phyloP scores from a whole-genome alignment of 305 asterid genomes.

The Andrographis paniculata region DNA sequence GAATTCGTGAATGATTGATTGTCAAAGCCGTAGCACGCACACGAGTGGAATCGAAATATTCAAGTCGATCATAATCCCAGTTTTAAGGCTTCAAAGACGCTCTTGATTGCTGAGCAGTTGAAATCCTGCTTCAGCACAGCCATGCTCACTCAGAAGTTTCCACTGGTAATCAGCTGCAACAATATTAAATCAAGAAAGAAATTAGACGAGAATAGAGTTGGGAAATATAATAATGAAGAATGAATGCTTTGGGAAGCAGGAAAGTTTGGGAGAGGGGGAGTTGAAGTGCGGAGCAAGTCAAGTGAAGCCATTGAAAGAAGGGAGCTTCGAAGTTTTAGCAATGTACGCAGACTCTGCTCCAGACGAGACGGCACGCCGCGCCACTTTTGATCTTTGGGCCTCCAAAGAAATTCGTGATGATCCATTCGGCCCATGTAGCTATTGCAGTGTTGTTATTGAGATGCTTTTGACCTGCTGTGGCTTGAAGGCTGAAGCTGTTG shows the following conservation, averaged over 20 bases:
- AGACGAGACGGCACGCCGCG: slow-evolving; percentile 40
- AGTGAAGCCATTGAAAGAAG: neutral
- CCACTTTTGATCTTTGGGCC: no score
- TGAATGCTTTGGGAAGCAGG: slow-evolving; percentile 12
- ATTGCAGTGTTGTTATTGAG: no score
- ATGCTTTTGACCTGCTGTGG: no score
- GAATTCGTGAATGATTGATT: slow-evolving; percentile 18
- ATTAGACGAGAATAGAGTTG: neutral
- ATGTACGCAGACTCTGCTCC: no score
- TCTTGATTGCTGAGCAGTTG: slow-evolving; percentile 9
- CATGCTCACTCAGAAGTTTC: no score
- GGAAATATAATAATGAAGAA: no score
- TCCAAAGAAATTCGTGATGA: no score
- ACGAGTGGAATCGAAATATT: slow-evolving; percentile 25
- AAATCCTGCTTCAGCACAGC: slow-evolving; percentile 4
- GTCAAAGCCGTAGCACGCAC: slow-evolving; percentile 33
- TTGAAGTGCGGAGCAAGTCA: slow-evolving; percentile 32
- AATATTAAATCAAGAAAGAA: neutral
- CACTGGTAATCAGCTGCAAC: neutral
- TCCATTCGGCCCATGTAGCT: no score
- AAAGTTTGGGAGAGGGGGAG: slow-evolving; percentile 5
- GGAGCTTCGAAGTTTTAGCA: no score
- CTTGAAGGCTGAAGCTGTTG: neutral
- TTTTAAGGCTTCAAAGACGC: slow-evolving; percentile 31
- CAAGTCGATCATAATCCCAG: slow-evolving; percentile 22